Conservation (phyloP, 164 flowering plant genomes). For the Vitis amurensis region DNA sequence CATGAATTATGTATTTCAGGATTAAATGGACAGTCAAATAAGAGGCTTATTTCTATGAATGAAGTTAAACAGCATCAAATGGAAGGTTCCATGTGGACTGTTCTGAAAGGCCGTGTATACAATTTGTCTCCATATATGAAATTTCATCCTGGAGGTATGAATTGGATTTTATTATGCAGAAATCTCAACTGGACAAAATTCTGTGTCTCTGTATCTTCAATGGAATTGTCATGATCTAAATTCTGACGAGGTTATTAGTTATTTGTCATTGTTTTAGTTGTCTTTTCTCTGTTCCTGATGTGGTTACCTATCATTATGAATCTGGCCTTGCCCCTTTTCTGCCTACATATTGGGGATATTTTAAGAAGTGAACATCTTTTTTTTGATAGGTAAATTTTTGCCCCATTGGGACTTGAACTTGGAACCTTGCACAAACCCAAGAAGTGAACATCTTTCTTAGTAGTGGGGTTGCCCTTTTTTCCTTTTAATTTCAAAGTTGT, state of each 20-base stretch:
- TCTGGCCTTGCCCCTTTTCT: too few species aligned
- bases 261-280: neutral
- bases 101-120: slow-evolving; percentile 93
- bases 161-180: slow-evolving; percentile 1
- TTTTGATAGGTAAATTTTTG: too few species aligned
- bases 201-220: neutral
- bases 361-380: too few species aligned
- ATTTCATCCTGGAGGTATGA: slow-evolving; percentile 96
- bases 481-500: neutral
- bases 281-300: neutral
- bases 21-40: slow-evolving; percentile 85
- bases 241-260: neutral
- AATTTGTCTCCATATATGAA: slow-evolving; percentile 92
- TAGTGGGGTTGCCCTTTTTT: neutral
- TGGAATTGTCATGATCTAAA: neutral
- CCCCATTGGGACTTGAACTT: too few species aligned
- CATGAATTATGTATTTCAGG: slow-evolving; percentile 40
- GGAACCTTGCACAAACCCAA: too few species aligned
- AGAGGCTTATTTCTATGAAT: slow-evolving; percentile 71
- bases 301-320: neutral
- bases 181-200: neutral
- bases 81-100: slow-evolving; percentile 93
- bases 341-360: too few species aligned
- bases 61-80: slow-evolving; percentile 82
- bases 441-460: too few species aligned